A percentile compares a stretch with the other conserved stretches of the same genome.
phyloP scores from a whole-genome alignment of 2,329 filamentous ascomycete genomes.

The Hypomyces perniciosus region DNA sequence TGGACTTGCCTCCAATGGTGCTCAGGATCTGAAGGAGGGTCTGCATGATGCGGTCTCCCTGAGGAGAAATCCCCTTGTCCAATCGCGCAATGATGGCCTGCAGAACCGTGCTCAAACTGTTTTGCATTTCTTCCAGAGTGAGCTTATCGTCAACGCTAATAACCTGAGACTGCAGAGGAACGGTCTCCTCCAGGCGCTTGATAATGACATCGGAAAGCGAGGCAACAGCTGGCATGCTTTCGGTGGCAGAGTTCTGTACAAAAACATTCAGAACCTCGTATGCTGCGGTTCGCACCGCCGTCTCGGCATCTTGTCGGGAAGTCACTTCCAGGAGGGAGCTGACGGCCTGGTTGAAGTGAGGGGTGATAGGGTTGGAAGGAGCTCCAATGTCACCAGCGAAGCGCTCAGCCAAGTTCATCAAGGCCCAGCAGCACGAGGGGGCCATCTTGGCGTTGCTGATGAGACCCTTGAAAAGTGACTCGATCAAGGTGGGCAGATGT shows the following conservation, averaged over 20 bases:
- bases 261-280: conserved; percentile 97
- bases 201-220: conserved; percentile 82
- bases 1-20: conserved; percentile 76
- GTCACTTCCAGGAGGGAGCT: conserved; percentile 80
- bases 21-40: conserved; percentile 74
- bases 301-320: conserved; percentile 74
- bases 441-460: conserved; percentile 94
- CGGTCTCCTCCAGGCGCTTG: conserved; percentile 82
- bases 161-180: conserved; percentile 85
- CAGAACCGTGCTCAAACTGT: conserved; percentile 84
- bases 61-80: conserved; percentile 83
- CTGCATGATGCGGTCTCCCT: conserved; percentile 92
- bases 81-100: conserved; percentile 87
- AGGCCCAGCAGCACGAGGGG: conserved; percentile 94
- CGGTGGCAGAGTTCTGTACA: conserved; percentile 81
- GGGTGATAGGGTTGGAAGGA: conserved; percentile 72
- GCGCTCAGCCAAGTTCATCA: conserved; percentile 96
- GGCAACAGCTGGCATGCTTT: conserved; percentile 75
- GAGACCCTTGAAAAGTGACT: conserved; percentile 82
- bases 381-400: conserved; percentile 84
- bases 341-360: conserved; percentile 90
- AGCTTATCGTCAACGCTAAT: conserved; percentile 96
- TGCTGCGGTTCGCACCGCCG: conserved; percentile 84
- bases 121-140: conserved; percentile 95
- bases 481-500: conserved; percentile 80